phyloP scores from a whole-genome alignment of 306 rosid genomes.

The Comarum palustre region DNA sequence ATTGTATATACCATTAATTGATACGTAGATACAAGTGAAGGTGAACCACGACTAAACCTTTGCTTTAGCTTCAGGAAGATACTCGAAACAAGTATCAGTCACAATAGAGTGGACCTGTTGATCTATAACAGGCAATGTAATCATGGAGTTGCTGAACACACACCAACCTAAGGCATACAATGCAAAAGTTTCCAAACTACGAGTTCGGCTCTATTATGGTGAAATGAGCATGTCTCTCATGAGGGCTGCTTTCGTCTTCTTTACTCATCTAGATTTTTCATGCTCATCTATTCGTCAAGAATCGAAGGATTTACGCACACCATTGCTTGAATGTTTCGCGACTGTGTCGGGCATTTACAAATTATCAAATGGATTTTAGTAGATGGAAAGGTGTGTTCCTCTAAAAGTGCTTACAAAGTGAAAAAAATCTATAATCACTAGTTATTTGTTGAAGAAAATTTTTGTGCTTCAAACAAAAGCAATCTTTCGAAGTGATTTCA shows the following conservation, averaged over 20 bases:
- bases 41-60: neutral
- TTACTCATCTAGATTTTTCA: neutral
- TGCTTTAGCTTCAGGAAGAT: neutral
- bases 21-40: neutral
- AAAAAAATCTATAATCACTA: too few relatives aligned
- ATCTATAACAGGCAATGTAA: neutral
- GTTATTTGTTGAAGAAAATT: too few relatives aligned
- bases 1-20: neutral
- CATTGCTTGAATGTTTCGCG: neutral
- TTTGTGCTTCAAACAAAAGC: neutral
- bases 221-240: neutral
- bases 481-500: too few relatives aligned
- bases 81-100: neutral
- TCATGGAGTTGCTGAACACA: neutral
- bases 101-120: neutral
- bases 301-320: neutral
- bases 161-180: neutral
- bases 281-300: neutral
- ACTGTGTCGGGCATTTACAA: neutral
- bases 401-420: neutral
- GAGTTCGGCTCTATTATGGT: neutral
- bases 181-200: neutral
- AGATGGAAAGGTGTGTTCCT: too few relatives aligned
- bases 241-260: neutral
- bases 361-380: neutral